Percentiles rank a stretch among this genome's conserved stretches.
These are phyloP conservation scores for Pilobolus umbonatus DNA, from an alignment of 192 early-diverging fungal species.

Conservation along the genomic window DNA sequence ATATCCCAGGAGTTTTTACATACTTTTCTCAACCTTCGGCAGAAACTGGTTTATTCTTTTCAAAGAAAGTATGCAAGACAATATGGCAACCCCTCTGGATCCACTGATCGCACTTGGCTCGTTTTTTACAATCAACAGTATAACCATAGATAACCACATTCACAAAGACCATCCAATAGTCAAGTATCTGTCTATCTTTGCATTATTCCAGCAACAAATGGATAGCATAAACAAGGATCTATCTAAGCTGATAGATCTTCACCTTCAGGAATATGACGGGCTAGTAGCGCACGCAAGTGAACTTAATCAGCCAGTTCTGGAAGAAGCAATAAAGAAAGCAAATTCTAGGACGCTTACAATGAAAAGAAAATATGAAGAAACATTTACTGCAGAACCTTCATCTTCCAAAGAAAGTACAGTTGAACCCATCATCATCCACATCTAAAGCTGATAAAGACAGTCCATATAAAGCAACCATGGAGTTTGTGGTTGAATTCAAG, in stretches of 20 bases:
- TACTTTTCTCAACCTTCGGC: not conserved
- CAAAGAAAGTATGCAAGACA: not conserved
- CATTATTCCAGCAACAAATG: constrained; percentile 1
- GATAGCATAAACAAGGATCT: not conserved
- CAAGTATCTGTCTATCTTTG: not conserved
- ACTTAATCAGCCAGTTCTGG: not conserved
- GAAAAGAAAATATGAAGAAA: not conserved
- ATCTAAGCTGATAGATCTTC: not conserved
- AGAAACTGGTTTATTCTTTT: not conserved
- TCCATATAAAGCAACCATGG: not conserved
- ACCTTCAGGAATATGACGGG: not conserved
- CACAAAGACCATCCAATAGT: not conserved
- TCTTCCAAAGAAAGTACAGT: not conserved
- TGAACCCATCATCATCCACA: not conserved
- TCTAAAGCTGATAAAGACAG: not conserved
- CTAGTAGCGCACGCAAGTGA: not conserved
- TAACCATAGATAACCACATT: not conserved
- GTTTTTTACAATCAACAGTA: not conserved
- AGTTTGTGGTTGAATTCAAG: constrained; percentile 1
- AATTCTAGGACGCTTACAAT: not conserved
- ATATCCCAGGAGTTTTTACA: not conserved
- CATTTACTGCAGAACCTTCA: not conserved
- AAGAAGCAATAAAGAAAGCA: not conserved
- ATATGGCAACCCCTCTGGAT: not conserved
- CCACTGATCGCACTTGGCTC: constrained; percentile 2